A percentile compares a stretch with the other conserved stretches of the same genome.
These are phyloP conservation scores for Ophioceras dolichostomum DNA, from an alignment of 2,329 filamentous ascomycete genomes.

Conservation along the genomic window DNA sequence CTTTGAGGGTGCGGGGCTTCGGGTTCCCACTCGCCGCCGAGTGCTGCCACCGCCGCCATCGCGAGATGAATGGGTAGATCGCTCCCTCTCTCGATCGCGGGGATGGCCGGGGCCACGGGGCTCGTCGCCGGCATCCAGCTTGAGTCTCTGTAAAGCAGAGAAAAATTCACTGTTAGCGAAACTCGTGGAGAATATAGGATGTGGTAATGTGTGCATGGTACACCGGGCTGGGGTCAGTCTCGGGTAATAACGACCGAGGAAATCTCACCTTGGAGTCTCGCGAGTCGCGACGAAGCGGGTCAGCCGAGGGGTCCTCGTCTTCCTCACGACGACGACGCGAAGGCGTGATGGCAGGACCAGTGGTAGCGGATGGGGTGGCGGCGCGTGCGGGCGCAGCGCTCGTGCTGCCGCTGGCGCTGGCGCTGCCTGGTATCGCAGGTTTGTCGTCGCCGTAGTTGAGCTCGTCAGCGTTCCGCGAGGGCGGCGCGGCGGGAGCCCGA, in stretches of 20 bases:
- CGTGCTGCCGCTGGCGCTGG: constrained; percentile 10
- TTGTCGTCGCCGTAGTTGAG: constrained; percentile 79
- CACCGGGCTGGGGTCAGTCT: background rate
- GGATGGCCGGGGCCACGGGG: no score
- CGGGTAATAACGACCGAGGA: no score
- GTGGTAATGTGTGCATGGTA: constrained; percentile 13
- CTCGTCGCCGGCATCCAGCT: background rate
- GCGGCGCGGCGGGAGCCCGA: no score
- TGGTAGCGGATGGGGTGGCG: constrained; percentile 23
- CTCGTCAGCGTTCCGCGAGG: constrained; percentile 73
- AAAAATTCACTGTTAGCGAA: no score
- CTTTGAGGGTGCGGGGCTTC: no score
- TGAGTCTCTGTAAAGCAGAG: constrained; percentile 45
- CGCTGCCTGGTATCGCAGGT: constrained; percentile 23
- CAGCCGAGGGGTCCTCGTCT: no score
- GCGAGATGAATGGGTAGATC: no score
- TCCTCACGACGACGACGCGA: constrained; percentile 64
- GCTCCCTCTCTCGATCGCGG: constrained; percentile 2
- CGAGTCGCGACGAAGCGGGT: constrained; percentile 49
- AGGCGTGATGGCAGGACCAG: constrained; percentile 2
- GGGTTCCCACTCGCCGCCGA: no score
- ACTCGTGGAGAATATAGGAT: no score
- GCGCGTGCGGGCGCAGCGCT: no score
- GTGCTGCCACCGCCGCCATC: no score
- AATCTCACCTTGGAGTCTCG: constrained; percentile 53